A percentile compares a stretch with the other conserved stretches of the same genome.
These are phyloP conservation scores for Phytophthora fragariaefolia DNA, from an alignment of 352 stramenopile species.

Conservation along the genomic window DNA sequence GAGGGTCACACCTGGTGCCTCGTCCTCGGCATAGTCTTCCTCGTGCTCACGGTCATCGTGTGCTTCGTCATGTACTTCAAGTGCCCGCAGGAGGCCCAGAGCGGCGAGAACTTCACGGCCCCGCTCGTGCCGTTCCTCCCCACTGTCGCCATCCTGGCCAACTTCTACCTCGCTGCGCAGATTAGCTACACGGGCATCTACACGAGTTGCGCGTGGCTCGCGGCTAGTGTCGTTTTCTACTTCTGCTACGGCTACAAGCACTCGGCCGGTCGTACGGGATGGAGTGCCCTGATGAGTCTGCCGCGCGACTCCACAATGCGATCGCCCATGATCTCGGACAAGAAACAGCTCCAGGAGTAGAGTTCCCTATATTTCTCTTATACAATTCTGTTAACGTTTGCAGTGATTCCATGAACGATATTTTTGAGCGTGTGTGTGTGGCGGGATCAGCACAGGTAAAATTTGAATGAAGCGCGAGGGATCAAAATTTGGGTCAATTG, in stretches of 20 bases:
- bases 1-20: conserved; percentile 38
- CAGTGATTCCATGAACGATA: too few species aligned
- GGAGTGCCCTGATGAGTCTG: conserved; percentile 62
- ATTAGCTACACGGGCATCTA: conserved; percentile 57
- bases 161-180: conserved; percentile 80
- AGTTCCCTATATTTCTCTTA: conserved; percentile 12
- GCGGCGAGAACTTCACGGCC: conserved; percentile 60
- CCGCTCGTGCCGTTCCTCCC: conserved; percentile 76
- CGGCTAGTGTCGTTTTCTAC: conserved; percentile 68
- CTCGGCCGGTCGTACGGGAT: conserved; percentile 64
- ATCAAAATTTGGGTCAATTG: too few species aligned
- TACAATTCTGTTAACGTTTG: conserved; percentile 8
- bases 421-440: too few species aligned
- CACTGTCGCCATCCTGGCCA: conserved; percentile 52
- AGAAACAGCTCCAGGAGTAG: conserved; percentile 40
- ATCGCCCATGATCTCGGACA: conserved; percentile 61
- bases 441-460: too few species aligned
- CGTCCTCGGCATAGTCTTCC: conserved; percentile 53
- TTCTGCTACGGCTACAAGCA: conserved; percentile 83
- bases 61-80: conserved; percentile 58
- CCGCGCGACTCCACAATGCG: conserved; percentile 55
- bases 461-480: too few species aligned
- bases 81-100: conserved; percentile 64
- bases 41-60: conserved; percentile 44
- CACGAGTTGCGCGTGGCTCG: conserved; percentile 64